These are phyloP conservation scores for Apophysomyces variabilis DNA, from an alignment of 371 early-diverging fungal genomes.

Conservation along the genomic window DNA sequence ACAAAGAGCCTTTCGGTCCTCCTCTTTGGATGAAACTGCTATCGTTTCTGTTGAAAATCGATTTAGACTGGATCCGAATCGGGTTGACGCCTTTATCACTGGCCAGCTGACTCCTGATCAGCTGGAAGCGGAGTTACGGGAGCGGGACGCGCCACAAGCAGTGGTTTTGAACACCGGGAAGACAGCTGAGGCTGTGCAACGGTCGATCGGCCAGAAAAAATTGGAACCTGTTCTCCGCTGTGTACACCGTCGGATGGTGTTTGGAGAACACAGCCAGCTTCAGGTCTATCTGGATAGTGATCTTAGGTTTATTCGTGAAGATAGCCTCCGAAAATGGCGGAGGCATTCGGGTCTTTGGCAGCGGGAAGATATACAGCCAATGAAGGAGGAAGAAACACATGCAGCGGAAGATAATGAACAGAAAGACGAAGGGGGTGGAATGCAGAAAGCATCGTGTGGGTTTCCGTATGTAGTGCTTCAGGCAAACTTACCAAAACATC, in stretches of 20 bases:
- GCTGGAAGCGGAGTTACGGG: conserved; percentile 49
- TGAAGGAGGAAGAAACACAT: too few relatives aligned
- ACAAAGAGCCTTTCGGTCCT: too few relatives aligned
- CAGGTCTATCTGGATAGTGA: conserved; percentile 96
- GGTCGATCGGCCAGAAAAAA: conserved; percentile 60
- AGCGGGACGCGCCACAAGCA: conserved; percentile 76
- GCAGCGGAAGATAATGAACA: too few relatives aligned
- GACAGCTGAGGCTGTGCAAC: conserved; percentile 71
- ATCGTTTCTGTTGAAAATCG: conserved; percentile 81
- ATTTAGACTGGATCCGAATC: conserved; percentile 89
- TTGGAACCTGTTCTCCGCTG: conserved; percentile 70
- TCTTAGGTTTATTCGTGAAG: conserved; percentile 91
- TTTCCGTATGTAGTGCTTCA: conserved; percentile 99
- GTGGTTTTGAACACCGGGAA: conserved; percentile 62
- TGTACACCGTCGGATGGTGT: conserved; percentile 95
- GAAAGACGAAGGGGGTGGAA: background rate
- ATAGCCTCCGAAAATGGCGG: conserved; percentile 27
- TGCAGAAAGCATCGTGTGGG: conserved; percentile 44
- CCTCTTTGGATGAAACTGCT: too few relatives aligned
- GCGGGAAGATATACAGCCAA: too few relatives aligned
- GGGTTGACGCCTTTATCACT: conserved; percentile 78
- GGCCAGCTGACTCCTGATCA: conserved; percentile 39
- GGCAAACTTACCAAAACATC: conserved; percentile 92
- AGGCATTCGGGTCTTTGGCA: too few relatives aligned
- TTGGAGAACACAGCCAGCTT: conserved; percentile 93